Conservation (phyloP, 2,329 filamentous ascomycete genomes). For the Lachnellula subtilissima region DNA sequence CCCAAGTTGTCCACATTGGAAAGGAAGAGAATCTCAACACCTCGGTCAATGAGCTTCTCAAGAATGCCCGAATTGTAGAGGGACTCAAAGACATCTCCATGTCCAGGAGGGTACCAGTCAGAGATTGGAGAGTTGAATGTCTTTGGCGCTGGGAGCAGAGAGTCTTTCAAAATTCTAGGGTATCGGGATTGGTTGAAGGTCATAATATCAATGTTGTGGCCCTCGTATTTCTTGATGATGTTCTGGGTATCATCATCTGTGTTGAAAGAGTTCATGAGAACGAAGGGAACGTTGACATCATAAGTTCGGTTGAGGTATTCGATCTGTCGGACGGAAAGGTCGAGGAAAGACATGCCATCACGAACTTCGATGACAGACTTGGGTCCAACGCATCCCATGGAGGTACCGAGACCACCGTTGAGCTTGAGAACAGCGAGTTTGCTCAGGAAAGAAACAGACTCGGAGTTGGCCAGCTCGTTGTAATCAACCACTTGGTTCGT, state of each 20-base stretch:
- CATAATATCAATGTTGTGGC: constrained; percentile 98
- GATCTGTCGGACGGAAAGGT: constrained; percentile 96
- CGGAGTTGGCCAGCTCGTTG: constrained; percentile 79
- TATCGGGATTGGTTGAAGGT: constrained; percentile 99
- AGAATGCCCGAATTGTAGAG: constrained; percentile 98
- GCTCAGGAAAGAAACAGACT: constrained; percentile 90
- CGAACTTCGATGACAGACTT: constrained; percentile 99
- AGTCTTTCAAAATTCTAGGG: constrained; percentile 97
- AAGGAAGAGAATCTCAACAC: constrained; percentile 96
- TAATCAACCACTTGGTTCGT: constrained; percentile 94
- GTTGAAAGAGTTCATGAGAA: constrained; percentile 99
- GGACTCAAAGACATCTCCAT: constrained; percentile 99
- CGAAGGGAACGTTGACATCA: constrained; percentile 92
- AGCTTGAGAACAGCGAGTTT: constrained; percentile 99
- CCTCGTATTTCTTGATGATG: constrained; percentile 99
- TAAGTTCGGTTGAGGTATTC: constrained; percentile 99
- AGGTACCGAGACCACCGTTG: constrained; percentile 98
- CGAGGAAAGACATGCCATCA: constrained; percentile 99
- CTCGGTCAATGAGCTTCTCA: constrained; percentile 90
- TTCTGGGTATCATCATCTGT: constrained; percentile 95
- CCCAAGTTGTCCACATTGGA: constrained; percentile 99
- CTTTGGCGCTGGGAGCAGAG: constrained; percentile 92
- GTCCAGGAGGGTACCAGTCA: constrained; percentile 98
- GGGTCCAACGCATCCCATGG: constrained; percentile 98
- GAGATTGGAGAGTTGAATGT: constrained; percentile 78